Evolutionary conservation across 768 basidiomycete genomes (phyloP), one percentile per base, ranked within the genome.

Genomic region (Amanita phalloides): DNA sequence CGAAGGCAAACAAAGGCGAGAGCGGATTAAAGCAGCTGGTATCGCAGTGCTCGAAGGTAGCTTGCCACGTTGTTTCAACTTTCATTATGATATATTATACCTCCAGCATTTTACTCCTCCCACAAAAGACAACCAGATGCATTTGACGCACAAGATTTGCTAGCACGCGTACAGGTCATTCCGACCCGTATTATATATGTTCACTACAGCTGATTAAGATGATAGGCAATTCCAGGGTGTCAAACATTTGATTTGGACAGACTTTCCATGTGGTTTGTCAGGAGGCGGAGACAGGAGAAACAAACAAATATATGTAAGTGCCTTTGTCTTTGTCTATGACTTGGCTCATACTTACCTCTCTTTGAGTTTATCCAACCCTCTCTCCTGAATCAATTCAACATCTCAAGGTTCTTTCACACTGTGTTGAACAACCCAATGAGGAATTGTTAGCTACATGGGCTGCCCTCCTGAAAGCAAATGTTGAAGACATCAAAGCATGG

Each of bases 1-100:
- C 88, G 65, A 86, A 90, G 51, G 36, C 28, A 49, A 57, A 35
- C 49, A 43, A 11, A 35, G n/a, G 32, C 46, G 50, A 39, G 17
- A 44, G 4, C 8, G 33, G 20, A 21, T 43, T 37, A 30, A 17
- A n/a, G 33, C 8, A 10, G 4, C 23, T 26, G 33, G 17, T 43
- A 21, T 48, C 48, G 8, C 41, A 23, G 20, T 42, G 8, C n/a
- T 42, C 11, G 41, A 42, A 42, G 41, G 41, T 42, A 23, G 17
- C 10, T n/a, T 10, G 10, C 45, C 4, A 6, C 9, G 32, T 26
- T 1, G 17, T 17, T 17, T 17, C 17, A 17, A 17, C 17, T 45
- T 6, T 14, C 17, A 9, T 6, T 21, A 8, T 38, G 37, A 39
- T 21, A 9, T n/a, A 39, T 42, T 4, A 9, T 23, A 23, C 20